A percentile compares a stretch with the other conserved stretches of the same genome.
Conservation (phyloP, 306 rosid genomes). For the Abrus precatorius region DNA sequence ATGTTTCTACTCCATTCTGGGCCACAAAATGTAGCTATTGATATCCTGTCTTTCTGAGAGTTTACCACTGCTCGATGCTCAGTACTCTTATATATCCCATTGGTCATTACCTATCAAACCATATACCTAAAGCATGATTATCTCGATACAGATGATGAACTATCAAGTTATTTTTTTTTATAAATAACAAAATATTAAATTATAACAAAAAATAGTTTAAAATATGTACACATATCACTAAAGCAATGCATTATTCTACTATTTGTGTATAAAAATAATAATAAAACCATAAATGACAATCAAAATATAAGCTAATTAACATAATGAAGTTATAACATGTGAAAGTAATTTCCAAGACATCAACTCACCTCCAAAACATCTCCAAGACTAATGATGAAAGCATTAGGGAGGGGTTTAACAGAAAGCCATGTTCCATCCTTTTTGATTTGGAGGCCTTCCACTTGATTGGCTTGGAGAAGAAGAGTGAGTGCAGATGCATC, state of each 20-base stretch:
- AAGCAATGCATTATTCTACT: too few species aligned
- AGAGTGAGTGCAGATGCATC: conserved; percentile 51
- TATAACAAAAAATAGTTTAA: too few species aligned
- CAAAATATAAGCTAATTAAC: too few species aligned
- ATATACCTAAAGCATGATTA: background rate
- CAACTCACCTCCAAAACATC: conserved; percentile 57
- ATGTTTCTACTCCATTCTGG: conserved; percentile 54
- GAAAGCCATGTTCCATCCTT: conserved; percentile 58
- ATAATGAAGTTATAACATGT: too few species aligned
- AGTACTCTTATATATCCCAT: conserved; percentile 57
- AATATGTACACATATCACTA: too few species aligned
- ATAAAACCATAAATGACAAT: too few species aligned
- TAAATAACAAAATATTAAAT: too few species aligned
- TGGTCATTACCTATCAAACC: conserved; percentile 58
- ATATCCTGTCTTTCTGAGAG: conserved; percentile 57
- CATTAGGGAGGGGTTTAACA: conserved; percentile 59
- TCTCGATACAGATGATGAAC: too few species aligned
- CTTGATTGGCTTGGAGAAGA: conserved; percentile 49
- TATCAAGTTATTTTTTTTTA: too few species aligned
- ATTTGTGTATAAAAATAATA: too few species aligned
- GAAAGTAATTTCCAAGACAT: too few species aligned
- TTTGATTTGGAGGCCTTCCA: conserved; percentile 56
- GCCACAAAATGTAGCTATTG: conserved; percentile 57
- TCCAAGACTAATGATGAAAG: conserved; percentile 54
- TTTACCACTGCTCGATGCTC: conserved; percentile 63